Evolutionary conservation across 495 filamentous ascomycete species (phyloP), one percentile per base, ranked within the genome.

Genomic region (Penicillium macrosclerotiorum): DNA sequence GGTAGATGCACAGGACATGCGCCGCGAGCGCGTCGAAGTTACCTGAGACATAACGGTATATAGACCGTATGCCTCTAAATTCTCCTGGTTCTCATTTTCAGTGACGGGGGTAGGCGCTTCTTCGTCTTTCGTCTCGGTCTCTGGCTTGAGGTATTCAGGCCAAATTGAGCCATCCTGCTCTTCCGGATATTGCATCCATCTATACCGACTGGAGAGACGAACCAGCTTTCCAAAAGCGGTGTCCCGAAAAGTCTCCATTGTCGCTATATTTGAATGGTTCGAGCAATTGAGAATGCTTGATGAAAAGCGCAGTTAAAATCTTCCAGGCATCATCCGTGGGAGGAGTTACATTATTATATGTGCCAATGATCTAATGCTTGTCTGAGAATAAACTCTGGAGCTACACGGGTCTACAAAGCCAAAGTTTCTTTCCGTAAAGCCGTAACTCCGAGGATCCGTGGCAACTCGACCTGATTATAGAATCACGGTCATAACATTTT

Each of bases 141-240:
- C 59, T 3, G 60, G 63, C 40, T 64, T 59, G 18, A 67, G 37
- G 24, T 67, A 70, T 39, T 55, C 43, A 17, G 60, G 57, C 66
- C 68, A 70, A 40, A 64, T 11, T 20, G 51, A 60, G 0, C 47
- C 24, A 44, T 70, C 59, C 34, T 47, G 47, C 32, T 70, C 69
- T 52, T 73, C 69, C 29, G 63, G 56, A 37, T 63, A 73, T 38
- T 44, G 62, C 13, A 71, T 42, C 1, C 35, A 40, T 40, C 44
- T 51, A 7, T 38, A 29, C 12, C 43, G 55, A 18, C 52, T 65
- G 26, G 63, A 41, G 3, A 70, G 33, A 24, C 67, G 67, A 4
- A 73, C 42, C 7, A 64, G 22, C 48, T 72, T 64, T 37, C 70
- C 68, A 36, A 71, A 64, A 0, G 59, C 55, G 22, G 59, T 44